Base-by-base conservation (phyloP, 495 filamentous ascomycete genomes). In the Penicillium paxilli region DNA sequence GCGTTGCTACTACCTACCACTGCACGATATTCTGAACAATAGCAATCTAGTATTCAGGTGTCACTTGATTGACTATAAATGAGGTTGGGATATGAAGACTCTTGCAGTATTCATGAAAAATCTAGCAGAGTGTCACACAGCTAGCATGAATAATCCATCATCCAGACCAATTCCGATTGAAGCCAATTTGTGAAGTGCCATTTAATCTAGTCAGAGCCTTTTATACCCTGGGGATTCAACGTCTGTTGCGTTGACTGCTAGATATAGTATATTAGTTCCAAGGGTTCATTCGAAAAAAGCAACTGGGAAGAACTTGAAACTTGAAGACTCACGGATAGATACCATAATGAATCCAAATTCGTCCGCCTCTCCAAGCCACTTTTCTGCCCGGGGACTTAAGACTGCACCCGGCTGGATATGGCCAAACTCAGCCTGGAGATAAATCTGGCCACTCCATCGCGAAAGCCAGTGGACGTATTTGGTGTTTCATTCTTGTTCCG, bases 311-410 rank as follows among this genome's bases (percentile, higher is more conserved):
- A n/a, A n/a, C n/a, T n/a, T n/a, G n/a, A n/a, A n/a, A n/a, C n/a
- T n/a, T n/a, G n/a, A n/a, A 28, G 16, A 58, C 56, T 52, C 49
- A 74, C 71, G 46, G 19, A 74, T 72, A 17, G 60, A 63, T 24
- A 69, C 54, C 49, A 74, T 66, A 5, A 72, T 50, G 19, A 75
- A 52, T 6, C 70, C 71, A 21, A 75, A 59, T 45, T 75, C 70
- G 57, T 75, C 71, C 20, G 71, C 59, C 52, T 75, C 71, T 48
- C 44, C 71, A 11, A 73, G 42, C 70, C 71, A 75, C 46, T 49
- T 58, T 57, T 73, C 66, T 17, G 65, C 57, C 48, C 68, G 52
- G 7, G 53, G 1, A 50, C 70, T 54, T 59, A 72, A 23, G 10
- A 28, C 53, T 30, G 53, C 46, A 5, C 48, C 54, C 7, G 42